Conservation (phyloP, 495 filamentous ascomycete species). For the Penicillium coprophilum region DNA sequence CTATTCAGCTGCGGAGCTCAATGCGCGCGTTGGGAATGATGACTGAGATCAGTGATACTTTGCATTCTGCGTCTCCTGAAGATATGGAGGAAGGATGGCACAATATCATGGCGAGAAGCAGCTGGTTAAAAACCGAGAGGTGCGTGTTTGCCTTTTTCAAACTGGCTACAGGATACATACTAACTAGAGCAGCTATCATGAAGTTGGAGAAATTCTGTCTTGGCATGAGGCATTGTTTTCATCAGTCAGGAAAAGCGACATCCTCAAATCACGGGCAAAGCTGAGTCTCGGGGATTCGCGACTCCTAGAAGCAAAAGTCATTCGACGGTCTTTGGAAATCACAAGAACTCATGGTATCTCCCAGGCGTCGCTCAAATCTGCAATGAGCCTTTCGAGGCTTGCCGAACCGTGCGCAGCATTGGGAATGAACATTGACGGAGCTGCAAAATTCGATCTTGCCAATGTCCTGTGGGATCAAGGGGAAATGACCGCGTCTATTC, state of each 20-base stretch:
- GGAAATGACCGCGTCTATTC: conserved; percentile 86
- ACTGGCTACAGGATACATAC: conserved; percentile 14
- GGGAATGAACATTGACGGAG: conserved; percentile 73
- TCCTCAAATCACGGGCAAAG: conserved; percentile 58
- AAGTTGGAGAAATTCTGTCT: conserved; percentile 77
- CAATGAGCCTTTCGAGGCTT: conserved; percentile 75
- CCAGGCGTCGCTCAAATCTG: conserved; percentile 81
- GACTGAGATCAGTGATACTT: conserved; percentile 76
- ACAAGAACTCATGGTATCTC: conserved; percentile 74
- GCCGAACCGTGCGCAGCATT: conserved; percentile 62
- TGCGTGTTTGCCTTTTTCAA: conserved; percentile 36
- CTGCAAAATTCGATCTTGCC: conserved; percentile 73
- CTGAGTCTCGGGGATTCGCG: conserved; percentile 61
- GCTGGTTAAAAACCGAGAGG: conserved; percentile 78
- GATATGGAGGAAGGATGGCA: conserved; percentile 62
- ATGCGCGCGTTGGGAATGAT: conserved; percentile 74
- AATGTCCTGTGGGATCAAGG: conserved; percentile 94
- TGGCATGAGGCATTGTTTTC: conserved; percentile 81
- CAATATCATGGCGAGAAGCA: conserved; percentile 61
- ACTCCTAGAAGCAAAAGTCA: conserved; percentile 66
- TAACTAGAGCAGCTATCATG: conserved; percentile 64
- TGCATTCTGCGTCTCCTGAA: conserved; percentile 56
- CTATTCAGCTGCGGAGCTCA: conserved; percentile 58
- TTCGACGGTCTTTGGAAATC: conserved; percentile 71
- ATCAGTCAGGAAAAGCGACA: conserved; percentile 65